Conservation (phyloP, 2,329 filamentous ascomycete species). For the Grosmannia clavigera region DNA sequence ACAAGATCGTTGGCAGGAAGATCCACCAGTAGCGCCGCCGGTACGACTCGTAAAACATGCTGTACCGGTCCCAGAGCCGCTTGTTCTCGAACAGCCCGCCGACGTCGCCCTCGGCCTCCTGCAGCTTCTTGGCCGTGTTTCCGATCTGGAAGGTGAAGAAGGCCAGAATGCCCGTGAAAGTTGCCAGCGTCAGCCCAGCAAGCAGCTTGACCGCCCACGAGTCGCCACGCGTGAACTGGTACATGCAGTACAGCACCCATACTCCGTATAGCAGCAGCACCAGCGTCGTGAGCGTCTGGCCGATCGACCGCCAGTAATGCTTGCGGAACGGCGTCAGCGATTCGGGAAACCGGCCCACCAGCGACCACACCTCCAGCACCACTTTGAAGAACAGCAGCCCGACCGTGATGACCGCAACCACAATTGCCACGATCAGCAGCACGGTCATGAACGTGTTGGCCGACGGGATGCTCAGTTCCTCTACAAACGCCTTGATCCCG, state of each 20-base stretch:
- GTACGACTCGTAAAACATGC: conserved; percentile 93
- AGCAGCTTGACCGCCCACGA: conserved; percentile 85
- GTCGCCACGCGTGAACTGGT: conserved; percentile 86
- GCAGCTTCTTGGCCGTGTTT: conserved; percentile 59
- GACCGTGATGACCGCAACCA: conserved; percentile 72
- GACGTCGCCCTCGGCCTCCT: conserved; percentile 61
- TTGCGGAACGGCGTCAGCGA: conserved; percentile 74
- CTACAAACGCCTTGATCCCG: conserved; percentile 72
- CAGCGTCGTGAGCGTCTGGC: conserved; percentile 76
- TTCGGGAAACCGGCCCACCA: conserved; percentile 79
- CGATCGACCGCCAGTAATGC: conserved; percentile 91
- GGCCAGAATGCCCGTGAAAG: conserved; percentile 70
- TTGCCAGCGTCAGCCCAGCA: conserved; percentile 64
- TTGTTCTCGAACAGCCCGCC: conserved; percentile 75
- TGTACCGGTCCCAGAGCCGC: conserved; percentile 87
- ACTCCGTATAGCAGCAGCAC: conserved; percentile 87
- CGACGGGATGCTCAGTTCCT: conserved; percentile 72
- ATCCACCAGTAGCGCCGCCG: conserved; percentile 95
- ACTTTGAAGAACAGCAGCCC: conserved; percentile 84
- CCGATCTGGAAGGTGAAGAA: conserved; percentile 83
- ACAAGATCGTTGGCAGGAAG: conserved; percentile 78
- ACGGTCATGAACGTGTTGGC: conserved; percentile 96
- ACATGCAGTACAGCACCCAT: conserved; percentile 93
- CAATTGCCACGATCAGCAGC: conserved; percentile 74
- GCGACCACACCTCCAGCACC: conserved; percentile 77